Conservation (phyloP, 176 grass and related monocot genomes). For the Oryza glaberrima region DNA sequence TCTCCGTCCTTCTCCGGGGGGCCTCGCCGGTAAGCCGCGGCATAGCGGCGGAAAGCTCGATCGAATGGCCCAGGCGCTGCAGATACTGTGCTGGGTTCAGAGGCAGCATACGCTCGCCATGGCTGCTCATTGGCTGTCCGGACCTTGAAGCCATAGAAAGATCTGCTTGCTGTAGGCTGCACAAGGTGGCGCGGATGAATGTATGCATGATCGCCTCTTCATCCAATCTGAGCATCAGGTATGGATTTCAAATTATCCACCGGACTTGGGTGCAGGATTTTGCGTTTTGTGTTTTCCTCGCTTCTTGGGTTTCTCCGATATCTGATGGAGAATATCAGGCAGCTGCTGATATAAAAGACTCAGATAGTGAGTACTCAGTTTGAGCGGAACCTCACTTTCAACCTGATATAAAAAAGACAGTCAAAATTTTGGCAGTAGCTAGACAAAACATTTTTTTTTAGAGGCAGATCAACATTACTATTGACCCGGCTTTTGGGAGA, state of each 20-base stretch:
- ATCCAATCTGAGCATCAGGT: neutral
- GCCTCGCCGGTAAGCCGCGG: neutral
- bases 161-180: neutral
- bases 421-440: neutral
- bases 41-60: too few relatives aligned
- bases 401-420: neutral
- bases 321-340: neutral
- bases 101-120: neutral
- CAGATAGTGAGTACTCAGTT: neutral
- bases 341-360: too few relatives aligned
- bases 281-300: too few relatives aligned
- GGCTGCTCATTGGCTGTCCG: too few relatives aligned
- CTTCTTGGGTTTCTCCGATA: neutral
- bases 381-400: neutral
- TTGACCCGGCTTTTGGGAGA: too few relatives aligned
- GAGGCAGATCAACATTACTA: too few relatives aligned
- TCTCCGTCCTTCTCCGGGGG: neutral
- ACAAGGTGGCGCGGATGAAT: neutral
- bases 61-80: too few relatives aligned
- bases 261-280: neutral
- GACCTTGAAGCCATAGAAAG: neutral
- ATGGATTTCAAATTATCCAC: neutral
- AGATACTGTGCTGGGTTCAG: neutral
- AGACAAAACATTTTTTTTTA: too few relatives aligned
- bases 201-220: neutral